phyloP scores from a whole-genome alignment of 2,329 filamentous ascomycete genomes.

The Pyricularia sp. region DNA sequence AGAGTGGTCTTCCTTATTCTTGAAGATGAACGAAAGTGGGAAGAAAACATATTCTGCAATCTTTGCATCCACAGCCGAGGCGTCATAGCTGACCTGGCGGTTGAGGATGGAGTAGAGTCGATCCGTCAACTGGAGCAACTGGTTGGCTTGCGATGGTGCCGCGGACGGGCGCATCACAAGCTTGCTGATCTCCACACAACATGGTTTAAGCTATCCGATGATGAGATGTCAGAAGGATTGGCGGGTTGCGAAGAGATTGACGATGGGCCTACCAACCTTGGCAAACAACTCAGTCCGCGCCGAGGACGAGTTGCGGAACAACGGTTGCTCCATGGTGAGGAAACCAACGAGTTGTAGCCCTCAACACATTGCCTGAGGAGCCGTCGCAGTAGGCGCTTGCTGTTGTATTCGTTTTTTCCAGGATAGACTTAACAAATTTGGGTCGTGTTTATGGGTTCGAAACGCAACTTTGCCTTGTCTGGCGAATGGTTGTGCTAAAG shows the following conservation, averaged over 20 bases:
- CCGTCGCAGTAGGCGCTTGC: background rate
- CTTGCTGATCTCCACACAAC: constrained; percentile 51
- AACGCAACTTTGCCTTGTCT: background rate
- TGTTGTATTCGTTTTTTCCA: background rate
- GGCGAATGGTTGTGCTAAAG: background rate
- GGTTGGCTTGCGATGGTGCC: constrained; percentile 25
- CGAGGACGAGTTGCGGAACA: constrained; percentile 14
- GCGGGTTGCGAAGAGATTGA: background rate
- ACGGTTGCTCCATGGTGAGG: constrained; percentile 6
- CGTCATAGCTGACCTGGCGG: constrained; percentile 31
- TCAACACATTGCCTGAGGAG: background rate
- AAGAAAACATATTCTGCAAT: constrained; percentile 94
- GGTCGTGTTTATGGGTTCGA: background rate
- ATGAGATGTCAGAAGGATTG: background rate
- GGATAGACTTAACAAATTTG: background rate
- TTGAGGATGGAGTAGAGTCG: constrained; percentile 37
- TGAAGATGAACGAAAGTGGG: constrained; percentile 78
- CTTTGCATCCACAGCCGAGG: constrained; percentile 59
- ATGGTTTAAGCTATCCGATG: constrained; percentile 48
- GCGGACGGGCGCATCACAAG: constrained; percentile 39
- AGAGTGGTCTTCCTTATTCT: constrained; percentile 62
- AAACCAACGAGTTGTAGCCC: background rate
- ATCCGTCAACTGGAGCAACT: constrained; percentile 34
- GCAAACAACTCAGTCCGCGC: constrained; percentile 15
- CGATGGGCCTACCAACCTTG: constrained; percentile 11